A percentile compares a stretch with the other conserved stretches of the same genome.
These are phyloP conservation scores for Trapa incisa DNA, from an alignment of 345 rosid genomes.

Conservation along the genomic window DNA sequence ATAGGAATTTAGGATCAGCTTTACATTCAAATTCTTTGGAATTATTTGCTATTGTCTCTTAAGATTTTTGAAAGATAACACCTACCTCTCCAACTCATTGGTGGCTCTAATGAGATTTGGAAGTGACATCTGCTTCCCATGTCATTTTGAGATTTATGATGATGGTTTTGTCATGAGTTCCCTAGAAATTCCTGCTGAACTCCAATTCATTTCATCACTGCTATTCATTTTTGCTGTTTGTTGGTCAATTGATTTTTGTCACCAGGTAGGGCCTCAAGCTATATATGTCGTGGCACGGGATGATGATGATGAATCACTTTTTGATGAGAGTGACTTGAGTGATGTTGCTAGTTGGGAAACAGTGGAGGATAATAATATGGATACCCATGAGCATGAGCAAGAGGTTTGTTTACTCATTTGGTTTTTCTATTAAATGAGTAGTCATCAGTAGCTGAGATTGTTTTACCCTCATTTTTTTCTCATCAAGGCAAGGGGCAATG, in stretches of 20 bases:
- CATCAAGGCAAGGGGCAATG: background rate
- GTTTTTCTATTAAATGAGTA: background rate
- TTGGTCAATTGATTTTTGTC: slow-evolving; percentile 8
- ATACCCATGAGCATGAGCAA: slow-evolving; percentile 38
- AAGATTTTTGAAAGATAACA: background rate
- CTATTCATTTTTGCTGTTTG: background rate
- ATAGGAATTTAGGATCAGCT: background rate
- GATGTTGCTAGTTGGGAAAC: slow-evolving; percentile 99
- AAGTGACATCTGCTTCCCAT: background rate
- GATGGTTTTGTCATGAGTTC: background rate
- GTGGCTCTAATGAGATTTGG: background rate
- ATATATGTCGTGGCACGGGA: slow-evolving; percentile 92
- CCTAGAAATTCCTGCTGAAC: background rate
- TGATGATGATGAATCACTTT: slow-evolving; percentile 76
- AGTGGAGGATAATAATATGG: slow-evolving; percentile 54
- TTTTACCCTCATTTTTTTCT: background rate
- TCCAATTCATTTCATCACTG: background rate
- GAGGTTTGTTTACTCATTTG: slow-evolving; percentile 45
- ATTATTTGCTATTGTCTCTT: background rate
- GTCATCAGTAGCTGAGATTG: background rate
- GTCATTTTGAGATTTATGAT: background rate
- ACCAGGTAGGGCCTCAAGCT: slow-evolving; percentile 97
- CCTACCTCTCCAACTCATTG: background rate
- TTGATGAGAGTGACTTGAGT: slow-evolving; percentile 75
- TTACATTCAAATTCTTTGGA: background rate